Percentiles rank a stretch among this genome's conserved stretches.
Evolutionary conservation across 805 yeast genomes (phyloP).

Genomic region (Nakazawaea sp.): DNA sequence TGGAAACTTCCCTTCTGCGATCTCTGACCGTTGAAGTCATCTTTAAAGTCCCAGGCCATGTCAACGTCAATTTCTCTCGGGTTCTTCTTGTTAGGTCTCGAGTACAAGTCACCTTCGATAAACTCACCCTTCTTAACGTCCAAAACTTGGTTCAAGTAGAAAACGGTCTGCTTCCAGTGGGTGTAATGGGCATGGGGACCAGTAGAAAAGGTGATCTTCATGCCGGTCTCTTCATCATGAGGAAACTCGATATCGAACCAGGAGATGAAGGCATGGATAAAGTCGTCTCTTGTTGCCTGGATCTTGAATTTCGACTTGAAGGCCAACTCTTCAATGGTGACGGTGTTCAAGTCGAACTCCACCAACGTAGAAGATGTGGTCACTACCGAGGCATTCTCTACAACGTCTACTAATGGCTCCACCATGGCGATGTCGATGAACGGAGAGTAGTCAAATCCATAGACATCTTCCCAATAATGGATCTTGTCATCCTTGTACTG

Average conservation of each 20-base stretch:
- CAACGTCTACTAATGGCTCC: constrained; percentile 96
- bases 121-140: constrained; percentile 71
- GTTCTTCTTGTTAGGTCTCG: constrained; percentile 69
- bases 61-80: constrained; percentile 89
- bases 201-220: constrained; percentile 74
- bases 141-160: constrained; percentile 78
- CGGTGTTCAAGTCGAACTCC: constrained; percentile 87
- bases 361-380: constrained; percentile 69
- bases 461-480: constrained; percentile 93
- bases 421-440: constrained; percentile 79
- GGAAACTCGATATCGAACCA: constrained; percentile 97
- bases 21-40: constrained; percentile 43
- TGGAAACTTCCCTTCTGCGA: constrained; percentile 52
- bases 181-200: constrained; percentile 94
- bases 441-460: constrained; percentile 94
- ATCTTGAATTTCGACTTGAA: constrained; percentile 67
- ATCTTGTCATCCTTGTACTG: constrained; percentile 88
- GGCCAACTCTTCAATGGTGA: constrained; percentile 72
- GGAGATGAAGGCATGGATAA: constrained; percentile 80
- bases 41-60: constrained; percentile 48
- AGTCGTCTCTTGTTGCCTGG: constrained; percentile 70
- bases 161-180: constrained; percentile 98
- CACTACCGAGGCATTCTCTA: constrained; percentile 63
- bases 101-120: constrained; percentile 63
- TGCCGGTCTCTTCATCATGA: constrained; percentile 36